phyloP scores from a whole-genome alignment of 2,329 filamentous ascomycete species.

The Samsoniella hepiali region DNA sequence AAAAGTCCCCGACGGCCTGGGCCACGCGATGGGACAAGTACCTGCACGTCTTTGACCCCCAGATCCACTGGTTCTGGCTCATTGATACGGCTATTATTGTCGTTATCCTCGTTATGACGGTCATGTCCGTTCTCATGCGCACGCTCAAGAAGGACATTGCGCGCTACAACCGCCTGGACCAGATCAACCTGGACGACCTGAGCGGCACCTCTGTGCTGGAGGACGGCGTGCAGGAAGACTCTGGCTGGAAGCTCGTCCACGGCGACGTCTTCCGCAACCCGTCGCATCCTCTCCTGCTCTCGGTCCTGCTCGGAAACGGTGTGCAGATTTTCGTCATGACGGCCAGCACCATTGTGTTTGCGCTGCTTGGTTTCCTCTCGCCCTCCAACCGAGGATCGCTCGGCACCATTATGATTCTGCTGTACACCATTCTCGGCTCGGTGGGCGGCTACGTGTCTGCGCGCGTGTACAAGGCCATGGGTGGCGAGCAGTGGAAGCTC shows the following conservation, averaged over 20 bases:
- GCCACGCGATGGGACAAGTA: conserved; percentile 99
- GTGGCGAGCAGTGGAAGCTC: conserved; percentile 89
- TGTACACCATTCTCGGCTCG: conserved; percentile 90
- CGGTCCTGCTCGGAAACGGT: conserved; percentile 86
- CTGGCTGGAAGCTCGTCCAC: conserved; percentile 97
- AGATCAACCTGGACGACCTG: conserved; percentile 85
- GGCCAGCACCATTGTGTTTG: conserved; percentile 88
- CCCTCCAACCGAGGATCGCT: conserved; percentile 93
- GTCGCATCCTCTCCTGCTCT: conserved; percentile 76
- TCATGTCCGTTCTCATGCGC: conserved; percentile 85
- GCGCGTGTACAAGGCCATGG: conserved; percentile 90
- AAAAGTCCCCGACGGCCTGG: conserved; percentile 79
- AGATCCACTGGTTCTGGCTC: conserved; percentile 98
- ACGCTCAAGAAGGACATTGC: conserved; percentile 94
- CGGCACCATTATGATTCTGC: conserved; percentile 85
- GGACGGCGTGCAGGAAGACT: conserved; percentile 94
- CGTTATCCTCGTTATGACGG: conserved; percentile 83
- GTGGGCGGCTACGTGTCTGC: conserved; percentile 89
- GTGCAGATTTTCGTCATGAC: conserved; percentile 98
- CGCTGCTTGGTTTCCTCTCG: conserved; percentile 89
- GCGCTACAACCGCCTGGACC: conserved; percentile 90
- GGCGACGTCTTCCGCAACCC: conserved; percentile 95
- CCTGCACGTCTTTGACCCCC: conserved; percentile 92
- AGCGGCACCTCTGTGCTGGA: conserved; percentile 75
- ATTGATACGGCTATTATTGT: conserved; percentile 96